These are phyloP conservation scores for Boletellus ananas DNA, from an alignment of 768 basidiomycete genomes.

Conservation along the genomic window DNA sequence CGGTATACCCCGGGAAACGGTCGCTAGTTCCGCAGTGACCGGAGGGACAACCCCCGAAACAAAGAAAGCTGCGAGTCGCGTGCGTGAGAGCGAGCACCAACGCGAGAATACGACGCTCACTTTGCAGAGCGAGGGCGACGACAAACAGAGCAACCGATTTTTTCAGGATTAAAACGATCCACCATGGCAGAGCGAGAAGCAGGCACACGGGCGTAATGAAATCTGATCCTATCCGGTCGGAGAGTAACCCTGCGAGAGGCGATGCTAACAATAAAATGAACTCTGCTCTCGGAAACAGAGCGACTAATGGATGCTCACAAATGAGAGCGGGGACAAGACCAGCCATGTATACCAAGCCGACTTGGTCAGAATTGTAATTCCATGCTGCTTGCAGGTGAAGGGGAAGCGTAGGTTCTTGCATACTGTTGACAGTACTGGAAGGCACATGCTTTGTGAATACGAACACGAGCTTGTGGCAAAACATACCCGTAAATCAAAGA, in stretches of 20 bases:
- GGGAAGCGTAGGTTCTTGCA: slow-evolving; percentile 56
- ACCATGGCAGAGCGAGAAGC: slow-evolving; percentile 60
- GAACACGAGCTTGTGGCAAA: not conserved
- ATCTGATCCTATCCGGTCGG: slow-evolving; percentile 55
- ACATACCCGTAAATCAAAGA: slow-evolving; percentile 54
- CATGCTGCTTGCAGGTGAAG: slow-evolving; percentile 50
- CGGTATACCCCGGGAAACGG: slow-evolving; percentile 49
- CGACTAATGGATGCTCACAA: slow-evolving; percentile 41
- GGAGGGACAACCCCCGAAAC: slow-evolving; percentile 57
- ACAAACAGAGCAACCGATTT: slow-evolving; percentile 45
- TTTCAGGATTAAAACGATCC: slow-evolving; percentile 50
- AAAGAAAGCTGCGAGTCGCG: slow-evolving; percentile 50
- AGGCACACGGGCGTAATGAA: slow-evolving; percentile 49
- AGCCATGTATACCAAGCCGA: slow-evolving; percentile 68
- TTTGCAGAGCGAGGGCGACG: slow-evolving; percentile 45
- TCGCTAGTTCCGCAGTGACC: slow-evolving; percentile 62
- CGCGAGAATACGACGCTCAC: slow-evolving; percentile 35
- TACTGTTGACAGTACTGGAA: slow-evolving; percentile 43
- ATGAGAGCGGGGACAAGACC: slow-evolving; percentile 60
- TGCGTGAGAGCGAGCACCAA: not conserved
- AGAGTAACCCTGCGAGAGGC: slow-evolving; percentile 53
- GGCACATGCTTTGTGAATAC: not conserved
- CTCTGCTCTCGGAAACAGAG: not conserved
- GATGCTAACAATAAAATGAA: slow-evolving; percentile 39
- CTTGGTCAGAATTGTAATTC: slow-evolving; percentile 43